These are phyloP conservation scores for Spatholobus suberectus DNA, from an alignment of 306 rosid genomes.

Conservation along the genomic window DNA sequence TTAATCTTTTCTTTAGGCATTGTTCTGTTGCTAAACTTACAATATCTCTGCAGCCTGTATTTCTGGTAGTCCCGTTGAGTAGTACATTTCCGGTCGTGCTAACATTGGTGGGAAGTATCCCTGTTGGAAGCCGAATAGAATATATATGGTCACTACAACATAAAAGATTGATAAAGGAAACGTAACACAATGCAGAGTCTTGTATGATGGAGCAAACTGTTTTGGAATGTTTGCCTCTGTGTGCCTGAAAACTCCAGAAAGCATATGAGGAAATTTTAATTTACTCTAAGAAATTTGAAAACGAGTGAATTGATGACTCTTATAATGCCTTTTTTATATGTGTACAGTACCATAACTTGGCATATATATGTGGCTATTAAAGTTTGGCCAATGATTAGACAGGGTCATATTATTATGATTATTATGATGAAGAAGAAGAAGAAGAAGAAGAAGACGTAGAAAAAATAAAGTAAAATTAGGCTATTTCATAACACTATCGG, in stretches of 20 bases:
- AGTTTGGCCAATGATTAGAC: no score
- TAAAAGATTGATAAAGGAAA: background rate
- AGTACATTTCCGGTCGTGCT: constrained; percentile 65
- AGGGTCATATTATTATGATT: no score
- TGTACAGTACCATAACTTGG: no score
- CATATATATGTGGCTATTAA: no score
- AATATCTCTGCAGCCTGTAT: constrained; percentile 54
- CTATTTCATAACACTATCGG: no score
- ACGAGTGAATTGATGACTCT: background rate
- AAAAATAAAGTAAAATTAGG: no score
- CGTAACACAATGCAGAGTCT: background rate
- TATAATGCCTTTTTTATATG: background rate
- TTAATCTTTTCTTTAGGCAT: background rate
- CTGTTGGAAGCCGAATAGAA: constrained; percentile 41
- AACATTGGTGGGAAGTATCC: constrained; percentile 63
- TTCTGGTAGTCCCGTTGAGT: constrained; percentile 61
- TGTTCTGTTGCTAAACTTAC: constrained; percentile 40
- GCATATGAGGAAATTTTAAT: background rate
- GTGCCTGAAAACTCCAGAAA: background rate
- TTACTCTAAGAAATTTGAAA: background rate
- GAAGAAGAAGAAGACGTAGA: no score
- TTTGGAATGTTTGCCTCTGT: background rate
- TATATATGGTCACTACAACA: background rate
- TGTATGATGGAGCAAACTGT: background rate
- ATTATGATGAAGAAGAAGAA: no score